Percentiles rank a stretch among this genome's conserved stretches.
phyloP scores from a whole-genome alignment of 1,284 basidiomycete genomes.

The Takashimella tepidaria region DNA sequence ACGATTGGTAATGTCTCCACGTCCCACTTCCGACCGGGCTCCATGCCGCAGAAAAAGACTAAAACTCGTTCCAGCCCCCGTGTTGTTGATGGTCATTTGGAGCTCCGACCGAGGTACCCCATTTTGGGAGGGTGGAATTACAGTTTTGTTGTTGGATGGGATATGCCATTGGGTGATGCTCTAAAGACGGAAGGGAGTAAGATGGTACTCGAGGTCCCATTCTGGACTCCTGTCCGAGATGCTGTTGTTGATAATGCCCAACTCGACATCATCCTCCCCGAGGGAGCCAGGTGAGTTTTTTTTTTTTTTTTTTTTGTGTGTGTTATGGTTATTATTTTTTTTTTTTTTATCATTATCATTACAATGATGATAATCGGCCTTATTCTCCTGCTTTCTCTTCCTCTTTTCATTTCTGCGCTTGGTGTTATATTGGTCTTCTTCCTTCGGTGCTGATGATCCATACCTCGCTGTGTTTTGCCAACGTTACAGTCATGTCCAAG shows the following conservation, averaged over 20 bases:
- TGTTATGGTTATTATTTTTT: too few relatives aligned
- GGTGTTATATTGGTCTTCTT: too few relatives aligned
- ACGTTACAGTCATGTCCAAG: constrained; percentile 71
- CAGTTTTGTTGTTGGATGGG: constrained; percentile 88
- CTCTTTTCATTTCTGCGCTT: too few relatives aligned
- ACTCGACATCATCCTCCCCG: constrained; percentile 78
- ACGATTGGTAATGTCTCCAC: constrained; percentile 95
- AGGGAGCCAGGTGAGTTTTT: constrained; percentile 77
- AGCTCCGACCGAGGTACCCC: constrained; percentile 86
- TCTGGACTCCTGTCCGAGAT: constrained; percentile 75
- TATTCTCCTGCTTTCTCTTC: not conserved
- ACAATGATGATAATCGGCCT: not conserved
- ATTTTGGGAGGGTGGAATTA: constrained; percentile 98
- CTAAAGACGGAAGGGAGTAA: constrained; percentile 51
- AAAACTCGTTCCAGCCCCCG: constrained; percentile 50
- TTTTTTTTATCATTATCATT: too few relatives aligned
- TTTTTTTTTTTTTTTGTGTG: not conserved
- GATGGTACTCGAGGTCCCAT: constrained; percentile 74
- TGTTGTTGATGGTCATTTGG: constrained; percentile 56
- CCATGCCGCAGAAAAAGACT: constrained; percentile 13
- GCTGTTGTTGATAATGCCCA: constrained; percentile 77
- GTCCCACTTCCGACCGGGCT: constrained; percentile 65
- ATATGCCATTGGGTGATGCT: constrained; percentile 68
- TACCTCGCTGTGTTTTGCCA: too few relatives aligned
- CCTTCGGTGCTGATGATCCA: too few relatives aligned